phyloP scores from a whole-genome alignment of 257 asterid genomes.

The Nicotiana tabacum region DNA sequence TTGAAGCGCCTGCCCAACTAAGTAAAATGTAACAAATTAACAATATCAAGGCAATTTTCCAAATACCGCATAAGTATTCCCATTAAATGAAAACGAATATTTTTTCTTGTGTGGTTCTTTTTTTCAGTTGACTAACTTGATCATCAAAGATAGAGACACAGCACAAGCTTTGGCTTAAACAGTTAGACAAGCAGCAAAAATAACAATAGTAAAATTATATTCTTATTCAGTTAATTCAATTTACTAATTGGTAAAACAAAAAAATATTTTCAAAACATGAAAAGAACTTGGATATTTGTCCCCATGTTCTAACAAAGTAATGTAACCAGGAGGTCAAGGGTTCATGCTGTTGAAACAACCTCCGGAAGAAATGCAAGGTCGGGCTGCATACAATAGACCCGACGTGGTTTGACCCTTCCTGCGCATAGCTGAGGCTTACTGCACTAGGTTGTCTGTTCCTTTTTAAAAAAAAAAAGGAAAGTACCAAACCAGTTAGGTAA shows the following conservation, averaged over 20 bases:
- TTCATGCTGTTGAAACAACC: neutral
- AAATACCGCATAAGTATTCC: neutral
- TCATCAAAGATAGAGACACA: neutral
- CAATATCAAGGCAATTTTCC: conserved; percentile 15
- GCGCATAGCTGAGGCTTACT: neutral
- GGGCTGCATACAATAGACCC: neutral
- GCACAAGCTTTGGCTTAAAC: neutral
- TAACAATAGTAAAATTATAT: neutral
- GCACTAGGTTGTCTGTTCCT: neutral
- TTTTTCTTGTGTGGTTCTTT: neutral
- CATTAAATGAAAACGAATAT: neutral
- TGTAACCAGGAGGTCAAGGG: neutral
- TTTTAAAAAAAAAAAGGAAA: neutral
- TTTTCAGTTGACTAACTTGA: neutral
- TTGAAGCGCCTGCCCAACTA: neutral
- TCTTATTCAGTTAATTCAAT: neutral
- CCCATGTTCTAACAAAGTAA: neutral
- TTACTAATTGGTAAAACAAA: neutral
- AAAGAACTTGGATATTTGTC: neutral
- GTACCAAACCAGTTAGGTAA: neutral
- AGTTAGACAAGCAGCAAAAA: conserved; percentile 2
- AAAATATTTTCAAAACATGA: neutral
- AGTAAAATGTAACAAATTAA: neutral
- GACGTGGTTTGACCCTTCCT: neutral
- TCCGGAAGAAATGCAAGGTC: neutral